Evolutionary conservation across 805 yeast genomes (phyloP), one percentile per base, ranked within the genome.

Genomic region (Teunomyces cretensis): DNA sequence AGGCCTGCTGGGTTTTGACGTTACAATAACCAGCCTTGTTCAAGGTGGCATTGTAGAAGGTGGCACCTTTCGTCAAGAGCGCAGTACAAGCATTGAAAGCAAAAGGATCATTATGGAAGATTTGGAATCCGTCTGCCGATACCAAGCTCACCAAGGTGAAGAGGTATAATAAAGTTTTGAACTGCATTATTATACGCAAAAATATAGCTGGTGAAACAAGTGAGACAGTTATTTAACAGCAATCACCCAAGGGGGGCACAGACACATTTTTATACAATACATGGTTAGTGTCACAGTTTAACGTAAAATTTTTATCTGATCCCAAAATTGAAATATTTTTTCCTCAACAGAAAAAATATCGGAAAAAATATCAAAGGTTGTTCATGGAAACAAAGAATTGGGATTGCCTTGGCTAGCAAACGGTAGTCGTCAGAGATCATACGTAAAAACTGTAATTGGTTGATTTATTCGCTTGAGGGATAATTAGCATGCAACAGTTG

Each of bases 21-120:
- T 64, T 59, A 54, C 75, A 70, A 46, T 53, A 68, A 2, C 67
- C 69, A 2, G 45, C 52, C 30, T 52, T 49, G 42, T 67, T 70
- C 11, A 36, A 31, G 4, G 51, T 54, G 9, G 53, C 47, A 11
- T 39, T 36, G 49, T 62, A 67, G 39, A 53, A 63, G 2, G 51
- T 43, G 2, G 60, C 74, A 3, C 51, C 52, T 37, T 65, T 62
- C 8, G 39, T 56, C 41, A 67, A 41, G 4, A 63, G 40, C 9
- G 49, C 30, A 6, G 50, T 45, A 52, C 72, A 68, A 0, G 66
- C 65, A 12, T 22, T 27, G n/a, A 61, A 57, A 11, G 62, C 61
- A 24, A 68, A 53, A 6, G 49, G 57, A 15, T 55, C 54, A 31
- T 56, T 53, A 30, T 51, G 59, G 50, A 35, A 35, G 27, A 35